phyloP scores from a whole-genome alignment of 228 moss, liverwort and hornwort species.

The Sphagnum magellanicum region DNA sequence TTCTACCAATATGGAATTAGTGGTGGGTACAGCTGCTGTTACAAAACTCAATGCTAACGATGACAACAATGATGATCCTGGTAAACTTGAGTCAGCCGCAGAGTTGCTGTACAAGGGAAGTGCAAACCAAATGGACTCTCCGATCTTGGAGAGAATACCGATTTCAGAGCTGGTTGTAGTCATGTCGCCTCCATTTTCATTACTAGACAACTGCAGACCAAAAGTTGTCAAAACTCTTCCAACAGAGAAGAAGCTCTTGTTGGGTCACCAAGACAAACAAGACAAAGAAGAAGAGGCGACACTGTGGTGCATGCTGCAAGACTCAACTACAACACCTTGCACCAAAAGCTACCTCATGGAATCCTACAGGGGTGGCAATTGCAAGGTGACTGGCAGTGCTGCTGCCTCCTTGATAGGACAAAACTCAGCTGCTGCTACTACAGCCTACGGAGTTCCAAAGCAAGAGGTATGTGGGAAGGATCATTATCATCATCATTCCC shows the following conservation, averaged over 20 bases:
- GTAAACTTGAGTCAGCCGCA: too few species aligned
- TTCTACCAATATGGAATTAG: slow-evolving; percentile 9
- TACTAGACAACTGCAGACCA: slow-evolving; percentile 20
- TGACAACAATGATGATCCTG: too few species aligned
- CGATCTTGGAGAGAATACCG: background rate
- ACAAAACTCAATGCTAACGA: too few species aligned
- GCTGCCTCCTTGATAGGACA: too few species aligned
- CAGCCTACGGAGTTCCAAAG: background rate
- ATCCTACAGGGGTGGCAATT: too few species aligned
- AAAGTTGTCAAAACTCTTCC: slow-evolving; percentile 19
- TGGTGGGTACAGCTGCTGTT: background rate
- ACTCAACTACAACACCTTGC: too few species aligned
- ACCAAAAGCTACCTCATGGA: too few species aligned
- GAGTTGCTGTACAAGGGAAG: too few species aligned
- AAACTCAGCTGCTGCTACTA: background rate
- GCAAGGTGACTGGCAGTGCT: too few species aligned
- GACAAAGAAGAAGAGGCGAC: too few species aligned
- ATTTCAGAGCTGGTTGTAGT: background rate
- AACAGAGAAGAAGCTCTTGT: background rate
- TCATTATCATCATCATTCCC: background rate
- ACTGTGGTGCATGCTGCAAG: too few species aligned
- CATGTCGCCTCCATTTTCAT: slow-evolving; percentile 13
- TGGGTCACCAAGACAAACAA: too few species aligned
- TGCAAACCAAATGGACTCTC: slow-evolving; percentile 10
- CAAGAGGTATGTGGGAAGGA: background rate